A percentile compares a stretch with the other conserved stretches of the same genome.
Conservation (phyloP, 495 filamentous ascomycete species). For the Neurospora discreta region DNA sequence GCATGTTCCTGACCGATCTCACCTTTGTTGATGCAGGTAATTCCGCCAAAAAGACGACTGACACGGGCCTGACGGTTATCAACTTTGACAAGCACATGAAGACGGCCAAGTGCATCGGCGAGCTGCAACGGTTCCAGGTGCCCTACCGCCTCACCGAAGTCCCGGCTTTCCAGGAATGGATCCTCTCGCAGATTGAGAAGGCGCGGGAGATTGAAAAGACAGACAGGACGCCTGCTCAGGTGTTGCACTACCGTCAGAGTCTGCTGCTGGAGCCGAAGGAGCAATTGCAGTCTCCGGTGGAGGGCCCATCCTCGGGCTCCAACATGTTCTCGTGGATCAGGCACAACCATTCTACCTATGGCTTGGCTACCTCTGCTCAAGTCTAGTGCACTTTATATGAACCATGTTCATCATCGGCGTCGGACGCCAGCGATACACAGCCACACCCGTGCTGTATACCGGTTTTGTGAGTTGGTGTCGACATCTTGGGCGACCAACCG, state of each 20-base stretch:
- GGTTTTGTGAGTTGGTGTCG: background rate
- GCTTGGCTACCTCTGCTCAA: conserved; percentile 5
- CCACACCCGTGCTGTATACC: background rate
- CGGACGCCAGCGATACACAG: background rate
- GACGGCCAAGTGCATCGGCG: conserved; percentile 89
- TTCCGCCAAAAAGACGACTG: conserved; percentile 49
- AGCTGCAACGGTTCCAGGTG: conserved; percentile 94
- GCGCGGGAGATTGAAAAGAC: conserved; percentile 65
- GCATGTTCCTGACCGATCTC: conserved; percentile 84
- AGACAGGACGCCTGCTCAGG: conserved; percentile 53
- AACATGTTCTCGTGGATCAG: conserved; percentile 27
- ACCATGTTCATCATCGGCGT: background rate
- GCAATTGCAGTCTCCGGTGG: conserved; percentile 35
- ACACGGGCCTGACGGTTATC: conserved; percentile 60
- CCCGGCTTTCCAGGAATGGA: conserved; percentile 88
- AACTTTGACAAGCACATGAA: conserved; percentile 98
- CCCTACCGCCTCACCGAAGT: conserved; percentile 80
- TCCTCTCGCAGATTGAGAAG: conserved; percentile 71
- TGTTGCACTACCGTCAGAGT: conserved; percentile 76
- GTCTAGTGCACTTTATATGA: conserved; percentile 4
- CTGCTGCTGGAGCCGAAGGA: conserved; percentile 81
- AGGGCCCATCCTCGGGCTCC: conserved; percentile 15
- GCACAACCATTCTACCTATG: conserved; percentile 10
- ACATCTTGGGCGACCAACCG: background rate
- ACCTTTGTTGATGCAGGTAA: conserved; percentile 91